Evolutionary conservation across 140 eudicot species (phyloP).

Genomic region (Flaveria floridana): DNA sequence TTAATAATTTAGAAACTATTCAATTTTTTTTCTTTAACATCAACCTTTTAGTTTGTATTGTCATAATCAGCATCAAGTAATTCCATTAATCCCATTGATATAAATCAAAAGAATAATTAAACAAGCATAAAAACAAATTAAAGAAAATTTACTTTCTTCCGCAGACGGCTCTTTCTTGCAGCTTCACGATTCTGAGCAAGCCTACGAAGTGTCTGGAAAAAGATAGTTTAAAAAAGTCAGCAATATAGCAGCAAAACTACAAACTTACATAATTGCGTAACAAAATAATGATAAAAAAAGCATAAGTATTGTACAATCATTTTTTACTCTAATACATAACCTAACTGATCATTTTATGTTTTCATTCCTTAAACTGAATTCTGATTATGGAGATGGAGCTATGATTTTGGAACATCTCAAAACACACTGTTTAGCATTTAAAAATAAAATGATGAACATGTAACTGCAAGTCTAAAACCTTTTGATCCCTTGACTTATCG

Average conservation of each 20-base stretch:
- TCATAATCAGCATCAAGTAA: background rate
- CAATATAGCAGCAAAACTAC: constrained; percentile 3
- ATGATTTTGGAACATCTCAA: background rate
- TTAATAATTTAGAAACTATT: too few relatives aligned
- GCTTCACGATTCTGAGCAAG: constrained; percentile 99
- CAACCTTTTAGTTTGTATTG: too few relatives aligned
- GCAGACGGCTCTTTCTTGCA: constrained; percentile 95
- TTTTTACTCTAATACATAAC: background rate
- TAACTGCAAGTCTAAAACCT: constrained; percentile 42
- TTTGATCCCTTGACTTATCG: constrained; percentile 91
- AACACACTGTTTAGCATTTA: constrained; percentile 11
- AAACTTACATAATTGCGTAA: background rate
- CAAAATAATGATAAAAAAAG: background rate
- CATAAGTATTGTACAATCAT: background rate
- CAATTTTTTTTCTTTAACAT: background rate
- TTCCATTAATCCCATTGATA: background rate
- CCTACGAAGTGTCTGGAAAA: constrained; percentile 82
- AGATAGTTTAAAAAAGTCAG: constrained; percentile 22
- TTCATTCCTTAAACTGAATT: background rate
- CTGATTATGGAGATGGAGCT: background rate
- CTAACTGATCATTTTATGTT: constrained; percentile 1
- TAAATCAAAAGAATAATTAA: background rate
- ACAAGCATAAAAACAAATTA: background rate
- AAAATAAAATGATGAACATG: background rate
- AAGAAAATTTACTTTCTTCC: constrained; percentile 71